These are phyloP conservation scores for Triticum dicoccoides DNA, from an alignment of 176 grass and related monocot species.

Conservation along the genomic window DNA sequence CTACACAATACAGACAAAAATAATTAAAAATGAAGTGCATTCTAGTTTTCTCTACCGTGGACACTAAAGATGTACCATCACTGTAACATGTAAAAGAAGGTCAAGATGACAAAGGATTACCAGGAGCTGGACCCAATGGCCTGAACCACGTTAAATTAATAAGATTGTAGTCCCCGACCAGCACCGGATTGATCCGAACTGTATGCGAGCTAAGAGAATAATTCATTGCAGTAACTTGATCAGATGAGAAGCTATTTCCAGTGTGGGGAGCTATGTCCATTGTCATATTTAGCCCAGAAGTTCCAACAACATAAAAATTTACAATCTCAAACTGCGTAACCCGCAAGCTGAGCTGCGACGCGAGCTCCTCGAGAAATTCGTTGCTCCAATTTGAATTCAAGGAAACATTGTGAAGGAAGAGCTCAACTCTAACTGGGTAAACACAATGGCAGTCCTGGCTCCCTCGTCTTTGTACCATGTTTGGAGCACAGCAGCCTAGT, in stretches of 20 bases:
- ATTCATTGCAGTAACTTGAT: slow-evolving; percentile 70
- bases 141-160: slow-evolving; percentile 94
- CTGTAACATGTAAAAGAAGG: slow-evolving; percentile 30
- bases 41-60: slow-evolving; percentile 12
- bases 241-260: slow-evolving; percentile 75
- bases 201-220: slow-evolving; percentile 66
- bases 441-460: slow-evolving; percentile 73
- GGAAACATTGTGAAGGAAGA: slow-evolving; percentile 89
- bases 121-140: slow-evolving; percentile 59
- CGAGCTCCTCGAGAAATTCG: slow-evolving; percentile 79
- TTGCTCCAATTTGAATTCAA: slow-evolving; percentile 85
- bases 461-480: slow-evolving; percentile 74
- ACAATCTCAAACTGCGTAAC: slow-evolving; percentile 80
- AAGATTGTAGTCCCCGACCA: slow-evolving; percentile 87
- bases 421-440: slow-evolving; percentile 88
- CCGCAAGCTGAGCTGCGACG: slow-evolving; percentile 63
- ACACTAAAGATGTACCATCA: slow-evolving; percentile 22
- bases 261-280: slow-evolving; percentile 90
- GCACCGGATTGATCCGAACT: slow-evolving; percentile 65
- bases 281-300: slow-evolving; percentile 94
- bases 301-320: slow-evolving; percentile 98
- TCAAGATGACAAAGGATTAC: slow-evolving; percentile 46
- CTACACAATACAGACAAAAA: slow-evolving; percentile 18
- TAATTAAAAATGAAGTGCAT: neutral
- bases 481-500: slow-evolving; percentile 80